Conservation (phyloP, 805 yeast genomes). For the Saccharomycopsis lassenensis region DNA sequence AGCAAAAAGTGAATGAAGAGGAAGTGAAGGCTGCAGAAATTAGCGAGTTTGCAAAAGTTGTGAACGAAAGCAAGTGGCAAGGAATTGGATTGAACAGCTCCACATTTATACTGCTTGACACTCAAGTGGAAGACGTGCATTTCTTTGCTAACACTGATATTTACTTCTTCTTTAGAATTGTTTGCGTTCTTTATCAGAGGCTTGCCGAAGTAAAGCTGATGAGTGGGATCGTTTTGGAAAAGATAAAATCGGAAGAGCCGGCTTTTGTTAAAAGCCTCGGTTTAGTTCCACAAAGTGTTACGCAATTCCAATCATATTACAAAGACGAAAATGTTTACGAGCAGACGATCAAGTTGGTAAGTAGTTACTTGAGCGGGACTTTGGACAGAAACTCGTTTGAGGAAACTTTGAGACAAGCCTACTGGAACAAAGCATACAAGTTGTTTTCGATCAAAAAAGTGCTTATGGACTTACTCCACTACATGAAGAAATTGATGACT, state of each 20-base stretch:
- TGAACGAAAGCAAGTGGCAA: slow-evolving; percentile 22
- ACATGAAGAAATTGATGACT: slow-evolving; percentile 1
- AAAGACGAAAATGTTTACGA: slow-evolving; percentile 59
- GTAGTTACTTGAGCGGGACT: slow-evolving; percentile 74
- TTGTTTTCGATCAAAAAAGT: slow-evolving; percentile 90
- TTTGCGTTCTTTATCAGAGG: slow-evolving; percentile 73
- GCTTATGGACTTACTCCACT: slow-evolving; percentile 53
- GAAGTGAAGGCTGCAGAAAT: too few relatives aligned
- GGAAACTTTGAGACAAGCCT: slow-evolving; percentile 90
- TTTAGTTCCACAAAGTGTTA: slow-evolving; percentile 67
- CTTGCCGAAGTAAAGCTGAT: slow-evolving; percentile 62
- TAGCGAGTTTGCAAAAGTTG: slow-evolving; percentile 18
- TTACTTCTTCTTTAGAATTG: slow-evolving; percentile 80
- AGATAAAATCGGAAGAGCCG: slow-evolving; percentile 40
- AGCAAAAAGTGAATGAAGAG: too few relatives aligned
- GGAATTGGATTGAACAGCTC: slow-evolving; percentile 21
- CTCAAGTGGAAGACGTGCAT: too few relatives aligned
- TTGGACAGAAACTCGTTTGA: slow-evolving; percentile 92
- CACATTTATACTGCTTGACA: too few relatives aligned
- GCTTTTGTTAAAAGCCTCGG: slow-evolving; percentile 83
- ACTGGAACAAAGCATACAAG: slow-evolving; percentile 85
- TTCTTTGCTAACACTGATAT: slow-evolving; percentile 81
- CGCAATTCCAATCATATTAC: slow-evolving; percentile 69
- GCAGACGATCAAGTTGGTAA: slow-evolving; percentile 69
- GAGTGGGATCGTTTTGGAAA: slow-evolving; percentile 41